phyloP scores from a whole-genome alignment of 805 yeast genomes.

The Teunomyces tritomae region DNA sequence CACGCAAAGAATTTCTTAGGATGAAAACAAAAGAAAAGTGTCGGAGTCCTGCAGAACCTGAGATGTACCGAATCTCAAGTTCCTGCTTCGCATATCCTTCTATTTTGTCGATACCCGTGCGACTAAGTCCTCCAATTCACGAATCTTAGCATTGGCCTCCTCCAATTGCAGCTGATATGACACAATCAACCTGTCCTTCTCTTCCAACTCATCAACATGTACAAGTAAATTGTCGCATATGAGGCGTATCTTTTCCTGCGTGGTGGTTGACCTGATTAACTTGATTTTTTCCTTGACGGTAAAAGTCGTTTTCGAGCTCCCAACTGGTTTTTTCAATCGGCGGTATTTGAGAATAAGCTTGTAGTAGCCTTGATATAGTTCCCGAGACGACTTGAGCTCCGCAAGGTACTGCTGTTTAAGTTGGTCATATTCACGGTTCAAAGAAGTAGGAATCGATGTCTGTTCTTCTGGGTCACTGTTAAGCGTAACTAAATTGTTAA shows the following conservation, averaged over 20 bases:
- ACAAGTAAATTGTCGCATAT: constrained; percentile 21
- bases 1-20: background rate
- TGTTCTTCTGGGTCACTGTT: constrained; percentile 10
- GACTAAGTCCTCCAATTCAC: constrained; percentile 14
- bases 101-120: background rate
- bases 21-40: background rate
- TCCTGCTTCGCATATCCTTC: background rate
- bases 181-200: constrained; percentile 7
- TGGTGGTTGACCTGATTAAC: constrained; percentile 20
- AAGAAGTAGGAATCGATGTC: constrained; percentile 7
- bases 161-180: constrained; percentile 25
- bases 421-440: constrained; percentile 15
- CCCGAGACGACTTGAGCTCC: constrained; percentile 26
- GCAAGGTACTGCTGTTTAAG: constrained; percentile 25
- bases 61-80: background rate
- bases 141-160: constrained; percentile 17
- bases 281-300: constrained; percentile 16
- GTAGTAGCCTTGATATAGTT: constrained; percentile 30
- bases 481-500: constrained; percentile 20
- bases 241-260: constrained; percentile 16
- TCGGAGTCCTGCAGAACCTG: background rate
- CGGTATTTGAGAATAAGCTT: constrained; percentile 28
- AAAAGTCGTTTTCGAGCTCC: constrained; percentile 1
- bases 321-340: constrained; percentile 8
- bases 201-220: constrained; percentile 13